These are phyloP conservation scores for Hypholoma sublateritium DNA, from an alignment of 768 basidiomycete genomes.

Conservation along the genomic window DNA sequence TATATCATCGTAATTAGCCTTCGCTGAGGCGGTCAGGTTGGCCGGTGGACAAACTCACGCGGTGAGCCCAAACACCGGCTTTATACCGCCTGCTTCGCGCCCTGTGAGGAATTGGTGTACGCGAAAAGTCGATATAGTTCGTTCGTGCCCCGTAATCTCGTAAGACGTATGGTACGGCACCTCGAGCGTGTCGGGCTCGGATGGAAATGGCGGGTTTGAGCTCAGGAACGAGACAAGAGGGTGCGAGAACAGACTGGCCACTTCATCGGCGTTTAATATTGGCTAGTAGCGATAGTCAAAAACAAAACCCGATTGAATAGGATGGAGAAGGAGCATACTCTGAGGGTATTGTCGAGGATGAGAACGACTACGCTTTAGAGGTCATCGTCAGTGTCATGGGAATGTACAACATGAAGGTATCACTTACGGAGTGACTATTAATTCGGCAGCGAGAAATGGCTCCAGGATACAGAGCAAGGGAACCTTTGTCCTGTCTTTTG, in stretches of 20 bases:
- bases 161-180: constrained; percentile 63
- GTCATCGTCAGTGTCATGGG: background rate
- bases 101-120: constrained; percentile 86
- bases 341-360: constrained; percentile 74
- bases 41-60: constrained; percentile 53
- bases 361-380: constrained; percentile 75
- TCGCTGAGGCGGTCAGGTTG: background rate
- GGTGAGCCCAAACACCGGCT: constrained; percentile 87
- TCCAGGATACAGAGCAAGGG: constrained; percentile 78
- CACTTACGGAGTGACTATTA: constrained; percentile 84
- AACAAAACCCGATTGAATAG: background rate
- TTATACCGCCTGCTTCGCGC: constrained; percentile 78
- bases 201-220: constrained; percentile 55
- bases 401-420: background rate
- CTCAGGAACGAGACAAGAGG: constrained; percentile 74
- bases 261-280: constrained; percentile 77
- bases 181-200: constrained; percentile 53
- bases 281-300: constrained; percentile 46
- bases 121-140: constrained; percentile 42
- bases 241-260: constrained; percentile 81
- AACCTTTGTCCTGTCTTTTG: constrained; percentile 64
- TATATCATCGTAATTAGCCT: background rate
- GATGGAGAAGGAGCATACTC: constrained; percentile 38
- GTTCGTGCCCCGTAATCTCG: constrained; percentile 51
- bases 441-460: constrained; percentile 70